Conservation (phyloP, 208 protist genomes). For the Crithidia acanthocephali region DNA sequence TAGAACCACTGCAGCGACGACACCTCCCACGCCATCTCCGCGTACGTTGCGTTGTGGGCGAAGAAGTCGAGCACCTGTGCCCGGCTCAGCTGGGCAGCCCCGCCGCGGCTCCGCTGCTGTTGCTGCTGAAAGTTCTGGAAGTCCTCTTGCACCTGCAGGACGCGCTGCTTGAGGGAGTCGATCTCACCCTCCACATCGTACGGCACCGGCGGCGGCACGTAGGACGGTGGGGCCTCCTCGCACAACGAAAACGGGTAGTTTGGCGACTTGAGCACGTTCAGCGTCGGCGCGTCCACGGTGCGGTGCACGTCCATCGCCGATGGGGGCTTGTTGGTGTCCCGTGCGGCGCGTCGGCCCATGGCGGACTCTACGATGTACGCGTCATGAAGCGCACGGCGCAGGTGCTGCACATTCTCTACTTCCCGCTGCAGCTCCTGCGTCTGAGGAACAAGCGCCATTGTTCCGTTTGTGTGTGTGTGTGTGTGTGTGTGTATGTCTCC, state of each 20-base stretch:
- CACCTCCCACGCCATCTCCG: conserved; percentile 72
- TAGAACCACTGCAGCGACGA: conserved; percentile 83
- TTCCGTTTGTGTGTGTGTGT: conserved; percentile 1
- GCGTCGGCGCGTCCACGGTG: conserved; percentile 69
- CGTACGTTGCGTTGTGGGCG: conserved; percentile 45
- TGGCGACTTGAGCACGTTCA: conserved; percentile 66
- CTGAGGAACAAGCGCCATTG: conserved; percentile 43
- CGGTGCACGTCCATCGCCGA: conserved; percentile 42
- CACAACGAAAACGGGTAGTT: conserved; percentile 87
- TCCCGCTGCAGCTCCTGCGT: conserved; percentile 43
- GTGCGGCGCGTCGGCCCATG: background rate
- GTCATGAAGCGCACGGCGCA: conserved; percentile 53
- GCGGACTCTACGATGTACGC: conserved; percentile 46
- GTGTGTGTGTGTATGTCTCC: conserved; percentile 6
- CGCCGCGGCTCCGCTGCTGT: conserved; percentile 11
- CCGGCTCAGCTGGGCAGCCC: conserved; percentile 16
- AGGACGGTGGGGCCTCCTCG: conserved; percentile 79
- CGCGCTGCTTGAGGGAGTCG: conserved; percentile 45
- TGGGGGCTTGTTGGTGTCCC: conserved; percentile 11
- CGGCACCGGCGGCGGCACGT: conserved; percentile 75
- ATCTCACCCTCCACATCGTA: conserved; percentile 76
- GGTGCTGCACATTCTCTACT: conserved; percentile 43
- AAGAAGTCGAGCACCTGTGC: conserved; percentile 65
- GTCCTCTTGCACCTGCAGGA: conserved; percentile 64
- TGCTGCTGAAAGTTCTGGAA: conserved; percentile 40